These are phyloP conservation scores for Colletotrichum costaricense DNA, from an alignment of 2,329 filamentous ascomycete genomes.

Conservation along the genomic window DNA sequence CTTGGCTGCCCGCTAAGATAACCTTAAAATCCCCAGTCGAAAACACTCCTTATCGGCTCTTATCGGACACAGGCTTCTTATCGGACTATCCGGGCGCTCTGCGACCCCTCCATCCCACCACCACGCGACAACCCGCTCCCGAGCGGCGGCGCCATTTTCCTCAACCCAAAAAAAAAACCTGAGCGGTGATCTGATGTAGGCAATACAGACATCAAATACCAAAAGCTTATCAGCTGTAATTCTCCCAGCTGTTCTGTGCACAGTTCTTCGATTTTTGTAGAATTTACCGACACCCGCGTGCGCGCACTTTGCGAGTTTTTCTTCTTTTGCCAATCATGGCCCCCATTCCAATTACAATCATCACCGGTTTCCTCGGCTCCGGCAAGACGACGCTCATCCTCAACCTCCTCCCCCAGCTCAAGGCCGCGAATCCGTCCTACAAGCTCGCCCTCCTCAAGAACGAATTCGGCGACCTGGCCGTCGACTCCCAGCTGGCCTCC, in stretches of 20 bases:
- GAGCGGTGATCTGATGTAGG: conserved; percentile 9
- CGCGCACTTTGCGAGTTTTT: background rate
- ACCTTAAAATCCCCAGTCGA: conserved; percentile 21
- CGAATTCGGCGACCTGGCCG: conserved; percentile 93
- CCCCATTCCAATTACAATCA: conserved; percentile 89
- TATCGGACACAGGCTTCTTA: conserved; percentile 22
- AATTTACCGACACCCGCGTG: background rate
- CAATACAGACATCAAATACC: conserved; percentile 19
- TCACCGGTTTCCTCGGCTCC: conserved; percentile 95
- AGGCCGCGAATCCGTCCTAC: conserved; percentile 77
- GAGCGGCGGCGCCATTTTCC: conserved; percentile 26
- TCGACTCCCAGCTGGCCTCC: conserved; percentile 91
- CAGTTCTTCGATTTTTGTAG: background rate
- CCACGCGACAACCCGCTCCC: conserved; percentile 5
- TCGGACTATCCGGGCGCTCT: background rate
- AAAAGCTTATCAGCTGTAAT: conserved; percentile 11
- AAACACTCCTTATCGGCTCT: conserved; percentile 4
- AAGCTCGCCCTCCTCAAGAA: conserved; percentile 96
- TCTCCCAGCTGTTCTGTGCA: background rate
- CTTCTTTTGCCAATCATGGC: conserved; percentile 56
- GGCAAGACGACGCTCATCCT: conserved; percentile 97
- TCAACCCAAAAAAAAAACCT: conserved; percentile 31
- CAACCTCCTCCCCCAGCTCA: conserved; percentile 91
- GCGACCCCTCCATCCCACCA: conserved; percentile 25
- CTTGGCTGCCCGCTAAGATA: conserved; percentile 36